These are phyloP conservation scores for Pseudogymnoascus sp. DNA, from an alignment of 2,329 filamentous ascomycete species.

Conservation along the genomic window DNA sequence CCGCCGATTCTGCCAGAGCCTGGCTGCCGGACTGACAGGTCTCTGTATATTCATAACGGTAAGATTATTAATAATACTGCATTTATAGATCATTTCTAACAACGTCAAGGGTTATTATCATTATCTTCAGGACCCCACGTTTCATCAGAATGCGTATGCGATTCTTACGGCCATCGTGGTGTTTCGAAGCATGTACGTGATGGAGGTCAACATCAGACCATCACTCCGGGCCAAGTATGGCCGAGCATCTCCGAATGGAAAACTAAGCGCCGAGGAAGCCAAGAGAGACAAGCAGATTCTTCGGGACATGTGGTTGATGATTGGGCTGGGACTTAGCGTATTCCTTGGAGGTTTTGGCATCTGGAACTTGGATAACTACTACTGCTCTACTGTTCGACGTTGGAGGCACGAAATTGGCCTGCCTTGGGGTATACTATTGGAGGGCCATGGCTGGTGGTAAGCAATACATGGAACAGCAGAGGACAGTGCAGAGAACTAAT, in stretches of 20 bases:
- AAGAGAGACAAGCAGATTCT: conserved; percentile 49
- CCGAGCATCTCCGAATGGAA: conserved; percentile 33
- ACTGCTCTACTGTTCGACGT: conserved; percentile 47
- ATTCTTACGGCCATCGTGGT: conserved; percentile 56
- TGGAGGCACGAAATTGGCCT: conserved; percentile 57
- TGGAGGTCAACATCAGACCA: conserved; percentile 58
- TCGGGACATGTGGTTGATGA: conserved; percentile 61
- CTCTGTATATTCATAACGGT: conserved; percentile 53
- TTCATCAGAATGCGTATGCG: conserved; percentile 66
- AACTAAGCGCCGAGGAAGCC: conserved; percentile 41
- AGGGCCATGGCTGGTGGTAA: conserved; percentile 66
- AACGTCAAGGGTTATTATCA: conserved; percentile 51
- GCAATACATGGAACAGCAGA: conserved; percentile 19
- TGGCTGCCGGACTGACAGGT: conserved; percentile 42
- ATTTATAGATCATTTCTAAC: neutral
- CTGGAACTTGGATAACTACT: conserved; percentile 59
- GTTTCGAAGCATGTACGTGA: conserved; percentile 56
- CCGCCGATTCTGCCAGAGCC: conserved; percentile 34
- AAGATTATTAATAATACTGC: neutral
- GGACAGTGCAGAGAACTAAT: neutral
- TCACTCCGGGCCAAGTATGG: conserved; percentile 34
- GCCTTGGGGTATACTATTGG: conserved; percentile 64
- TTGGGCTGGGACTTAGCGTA: conserved; percentile 49
- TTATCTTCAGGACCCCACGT: conserved; percentile 62
- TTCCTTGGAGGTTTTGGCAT: conserved; percentile 60